Base-by-base conservation (phyloP, 306 rosid genomes). In the Canavalia ensiformis region DNA sequence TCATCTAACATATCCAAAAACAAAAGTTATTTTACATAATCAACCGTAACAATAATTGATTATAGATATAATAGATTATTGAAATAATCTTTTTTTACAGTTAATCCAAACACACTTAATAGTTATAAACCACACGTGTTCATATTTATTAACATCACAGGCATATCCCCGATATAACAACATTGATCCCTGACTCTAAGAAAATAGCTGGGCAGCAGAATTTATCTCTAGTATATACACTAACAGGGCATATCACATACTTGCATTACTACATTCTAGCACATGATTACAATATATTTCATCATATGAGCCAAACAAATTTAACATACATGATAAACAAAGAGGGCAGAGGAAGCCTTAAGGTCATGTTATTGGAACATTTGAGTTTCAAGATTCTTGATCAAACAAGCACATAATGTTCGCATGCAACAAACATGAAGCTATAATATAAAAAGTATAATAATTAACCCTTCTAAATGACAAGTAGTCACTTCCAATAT, bases 191-290 rank as follows among this genome's bases (percentile, higher is more conserved):
- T 63, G 41, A 57, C 41, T 37, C 34, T 6, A 72, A 13, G 69
- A 35, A 68, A 70, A 72, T 76, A 65, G 41, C n/a, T 58, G 71
- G n/a, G 60, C 7, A 60, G 77, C 45, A 81, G 5, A 70, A 65
- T 64, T 55, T 30, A 55, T 37, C 57, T 76, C 56, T 18, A 76
- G 55, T 57, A 63, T 69, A 62, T 52, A 45, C 46, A 41, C 77
- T 57, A 68, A 60, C 25, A 65, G 71, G 75, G 62, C 39, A 72
- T 35, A 63, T 64, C 80, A 56, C 7, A 46, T 55, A 51, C 70
- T 49, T 60, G 56, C 25, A 76, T 7, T 37, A 46, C 68, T 64
- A 39, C 56, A 76, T 39, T 56, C 74, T 65, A 68, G 76, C 75
- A 62, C 52, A 75, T 70, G 60, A 72, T 63, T 11, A 55, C 5